These are phyloP conservation scores for Karstenula rhodostoma DNA, from an alignment of 2,329 filamentous ascomycete genomes.

Conservation along the genomic window DNA sequence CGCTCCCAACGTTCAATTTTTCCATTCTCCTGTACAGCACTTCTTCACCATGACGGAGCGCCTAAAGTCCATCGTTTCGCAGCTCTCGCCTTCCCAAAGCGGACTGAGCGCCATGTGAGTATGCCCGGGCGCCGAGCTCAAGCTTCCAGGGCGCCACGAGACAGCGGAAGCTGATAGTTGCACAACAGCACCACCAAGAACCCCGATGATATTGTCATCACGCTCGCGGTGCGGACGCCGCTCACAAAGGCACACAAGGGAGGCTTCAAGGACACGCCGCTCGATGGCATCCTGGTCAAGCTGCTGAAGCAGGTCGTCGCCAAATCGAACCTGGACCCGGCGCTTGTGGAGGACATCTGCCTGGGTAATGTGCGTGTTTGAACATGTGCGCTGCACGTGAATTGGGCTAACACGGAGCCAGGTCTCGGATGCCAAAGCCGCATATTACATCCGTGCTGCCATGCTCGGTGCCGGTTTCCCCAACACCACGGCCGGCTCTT, in stretches of 20 bases:
- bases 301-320: conserved; percentile 73
- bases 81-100: conserved; percentile 77
- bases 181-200: conserved; percentile 81
- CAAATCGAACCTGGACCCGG: conserved; percentile 79
- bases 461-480: conserved; percentile 92
- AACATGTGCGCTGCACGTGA: no score
- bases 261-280: conserved; percentile 90
- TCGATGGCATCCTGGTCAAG: conserved; percentile 87
- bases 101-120: conserved; percentile 78
- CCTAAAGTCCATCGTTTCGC: conserved; percentile 85
- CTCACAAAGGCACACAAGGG: conserved; percentile 90
- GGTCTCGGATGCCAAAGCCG: conserved; percentile 85
- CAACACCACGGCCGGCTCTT: conserved; percentile 82
- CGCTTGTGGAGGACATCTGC: conserved; percentile 86
- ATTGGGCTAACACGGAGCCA: conserved; percentile 38
- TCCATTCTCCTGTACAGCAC: conserved; percentile 1
- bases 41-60: conserved; percentile 67
- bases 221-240: conserved; percentile 87
- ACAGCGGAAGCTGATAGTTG: conserved; percentile 12
- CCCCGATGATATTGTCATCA: conserved; percentile 96
- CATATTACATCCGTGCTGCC: conserved; percentile 90
- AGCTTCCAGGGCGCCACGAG: background rate
- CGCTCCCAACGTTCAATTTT: conserved; percentile 8
- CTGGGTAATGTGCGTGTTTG: conserved; percentile 79
- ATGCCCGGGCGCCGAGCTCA: conserved; percentile 17